Conservation (phyloP, 1,139 yeast species). For the Lodderomyces elongisporus region DNA sequence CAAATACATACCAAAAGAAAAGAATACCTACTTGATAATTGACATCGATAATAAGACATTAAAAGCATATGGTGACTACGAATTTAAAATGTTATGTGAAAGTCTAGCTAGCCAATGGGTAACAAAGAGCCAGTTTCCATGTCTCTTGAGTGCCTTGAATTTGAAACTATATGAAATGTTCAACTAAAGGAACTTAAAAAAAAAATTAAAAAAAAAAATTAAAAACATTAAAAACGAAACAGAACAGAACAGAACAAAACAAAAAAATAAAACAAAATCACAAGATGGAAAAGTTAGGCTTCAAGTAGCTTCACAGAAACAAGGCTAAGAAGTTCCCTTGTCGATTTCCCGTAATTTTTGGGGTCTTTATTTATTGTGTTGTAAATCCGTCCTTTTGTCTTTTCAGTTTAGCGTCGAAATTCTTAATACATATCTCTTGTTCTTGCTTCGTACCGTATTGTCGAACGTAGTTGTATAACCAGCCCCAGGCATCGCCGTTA, state of each 20-base stretch:
- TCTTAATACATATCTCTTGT: slow-evolving; percentile 12
- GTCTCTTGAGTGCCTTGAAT: slow-evolving; percentile 74
- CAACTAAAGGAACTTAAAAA: not conserved
- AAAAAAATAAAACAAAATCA: no score
- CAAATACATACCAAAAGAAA: slow-evolving; percentile 32
- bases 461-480: slow-evolving; percentile 46
- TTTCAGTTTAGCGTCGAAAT: not conserved
- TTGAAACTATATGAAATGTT: slow-evolving; percentile 51
- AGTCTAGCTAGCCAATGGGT: slow-evolving; percentile 62
- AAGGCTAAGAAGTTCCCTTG: slow-evolving; percentile 31
- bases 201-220: no score
- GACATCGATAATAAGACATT: slow-evolving; percentile 34
- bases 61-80: slow-evolving; percentile 40
- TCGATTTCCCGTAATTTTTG: slow-evolving; percentile 32
- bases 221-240: not conserved
- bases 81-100: slow-evolving; percentile 48
- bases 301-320: slow-evolving; percentile 13
- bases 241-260: no score
- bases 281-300: not conserved
- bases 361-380: slow-evolving; percentile 34
- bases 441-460: slow-evolving; percentile 23
- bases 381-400: not conserved
- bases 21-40: slow-evolving; percentile 30
- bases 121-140: slow-evolving; percentile 68
- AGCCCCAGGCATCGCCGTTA: slow-evolving; percentile 77